phyloP scores from a whole-genome alignment of 2,329 filamentous ascomycete genomes.

The Calonectria crousiana region DNA sequence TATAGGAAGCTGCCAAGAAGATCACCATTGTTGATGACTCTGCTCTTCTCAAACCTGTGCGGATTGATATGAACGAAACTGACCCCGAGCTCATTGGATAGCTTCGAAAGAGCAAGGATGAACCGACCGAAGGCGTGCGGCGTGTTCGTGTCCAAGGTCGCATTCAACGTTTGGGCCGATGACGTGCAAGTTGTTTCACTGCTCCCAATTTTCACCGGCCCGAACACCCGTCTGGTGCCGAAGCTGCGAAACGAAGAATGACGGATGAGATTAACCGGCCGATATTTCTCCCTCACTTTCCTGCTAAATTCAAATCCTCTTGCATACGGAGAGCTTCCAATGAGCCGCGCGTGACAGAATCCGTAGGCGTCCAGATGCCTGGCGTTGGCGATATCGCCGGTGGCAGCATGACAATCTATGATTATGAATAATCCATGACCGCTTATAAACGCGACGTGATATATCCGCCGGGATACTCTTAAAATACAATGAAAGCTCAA shows the following conservation, averaged over 20 bases:
- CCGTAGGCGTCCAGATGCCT: background rate
- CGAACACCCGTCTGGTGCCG: conserved; percentile 62
- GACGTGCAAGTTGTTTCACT: conserved; percentile 70
- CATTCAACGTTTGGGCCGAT: conserved; percentile 88
- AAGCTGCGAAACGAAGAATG: conserved; percentile 96
- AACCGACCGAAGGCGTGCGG: conserved; percentile 52
- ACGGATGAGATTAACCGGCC: conserved; percentile 96
- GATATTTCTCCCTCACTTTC: conserved; percentile 98
- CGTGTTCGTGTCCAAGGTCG: conserved; percentile 81
- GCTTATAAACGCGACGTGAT: conserved; percentile 92
- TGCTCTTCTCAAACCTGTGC: conserved; percentile 78
- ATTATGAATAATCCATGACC: conserved; percentile 88
- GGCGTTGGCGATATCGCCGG: background rate
- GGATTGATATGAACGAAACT: conserved; percentile 76
- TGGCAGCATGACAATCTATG: conserved; percentile 95
- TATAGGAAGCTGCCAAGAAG: conserved; percentile 44
- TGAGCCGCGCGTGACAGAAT: background rate
- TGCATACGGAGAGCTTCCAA: background rate
- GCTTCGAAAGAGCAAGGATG: conserved; percentile 50
- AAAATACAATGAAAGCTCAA: too few species aligned
- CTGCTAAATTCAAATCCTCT: conserved; percentile 81
- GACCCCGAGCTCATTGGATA: conserved; percentile 38
- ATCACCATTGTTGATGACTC: conserved; percentile 67
- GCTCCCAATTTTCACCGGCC: background rate
- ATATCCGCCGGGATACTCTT: conserved; percentile 89